phyloP scores from a whole-genome alignment of 208 protist species.

The Trypanosoma vivax region DNA sequence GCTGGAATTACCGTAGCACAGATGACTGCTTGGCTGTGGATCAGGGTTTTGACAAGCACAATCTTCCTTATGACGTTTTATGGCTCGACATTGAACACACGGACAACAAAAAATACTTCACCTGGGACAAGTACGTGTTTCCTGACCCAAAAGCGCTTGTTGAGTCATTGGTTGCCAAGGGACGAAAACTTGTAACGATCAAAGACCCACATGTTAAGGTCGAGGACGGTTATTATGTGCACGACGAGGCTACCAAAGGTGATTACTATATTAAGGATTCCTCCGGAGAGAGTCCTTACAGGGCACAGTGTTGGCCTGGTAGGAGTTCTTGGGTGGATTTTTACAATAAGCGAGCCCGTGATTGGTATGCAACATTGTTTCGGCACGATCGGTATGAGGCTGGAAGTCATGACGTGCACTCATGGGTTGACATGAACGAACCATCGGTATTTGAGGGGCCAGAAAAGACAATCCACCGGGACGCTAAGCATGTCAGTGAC shows the following conservation, averaged over 20 bases:
- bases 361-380: slow-evolving; percentile 92
- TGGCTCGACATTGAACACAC: slow-evolving; percentile 99
- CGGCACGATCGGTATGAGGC: slow-evolving; percentile 84
- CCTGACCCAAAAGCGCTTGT: slow-evolving; percentile 90
- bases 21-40: slow-evolving; percentile 88
- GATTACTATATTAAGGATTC: slow-evolving; percentile 88
- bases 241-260: slow-evolving; percentile 63
- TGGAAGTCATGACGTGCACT: slow-evolving; percentile 89
- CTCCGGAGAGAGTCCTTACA: slow-evolving; percentile 64
- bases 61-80: slow-evolving; percentile 97
- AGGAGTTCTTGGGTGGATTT: slow-evolving; percentile 93
- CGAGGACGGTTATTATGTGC: slow-evolving; percentile 72
- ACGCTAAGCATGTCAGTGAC: slow-evolving; percentile 79
- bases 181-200: slow-evolving; percentile 96
- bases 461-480: slow-evolving; percentile 93
- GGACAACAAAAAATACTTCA: slow-evolving; percentile 97
- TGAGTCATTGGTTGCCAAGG: slow-evolving; percentile 81
- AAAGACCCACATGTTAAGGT: slow-evolving; percentile 98
- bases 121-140: slow-evolving; percentile 95
- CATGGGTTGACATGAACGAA: slow-evolving; percentile 99
- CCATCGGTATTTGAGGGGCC: slow-evolving; percentile 96
- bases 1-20: slow-evolving; percentile 96
- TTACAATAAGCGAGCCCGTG: slow-evolving; percentile 81
- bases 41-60: slow-evolving; percentile 91
- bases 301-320: slow-evolving; percentile 97